Conservation (phyloP, 768 basidiomycete genomes). For the Punctularia strigosozonata region DNA sequence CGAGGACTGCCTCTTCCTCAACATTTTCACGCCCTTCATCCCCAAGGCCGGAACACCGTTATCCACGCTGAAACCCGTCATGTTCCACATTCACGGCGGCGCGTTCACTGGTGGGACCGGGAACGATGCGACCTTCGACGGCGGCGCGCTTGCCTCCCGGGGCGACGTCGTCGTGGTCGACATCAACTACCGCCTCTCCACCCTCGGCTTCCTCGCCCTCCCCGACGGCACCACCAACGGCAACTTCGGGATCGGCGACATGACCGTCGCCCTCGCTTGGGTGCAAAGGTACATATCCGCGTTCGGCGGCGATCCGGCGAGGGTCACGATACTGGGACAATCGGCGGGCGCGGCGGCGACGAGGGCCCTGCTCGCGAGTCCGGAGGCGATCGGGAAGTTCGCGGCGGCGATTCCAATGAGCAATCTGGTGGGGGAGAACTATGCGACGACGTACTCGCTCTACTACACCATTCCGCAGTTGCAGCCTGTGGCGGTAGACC, state of each 20-base stretch:
- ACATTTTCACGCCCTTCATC: slow-evolving; percentile 46
- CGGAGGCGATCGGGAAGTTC: slow-evolving; percentile 21
- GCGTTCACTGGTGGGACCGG: slow-evolving; percentile 30
- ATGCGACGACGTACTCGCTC: slow-evolving; percentile 34
- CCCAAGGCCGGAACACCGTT: no score
- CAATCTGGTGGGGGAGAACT: slow-evolving; percentile 37
- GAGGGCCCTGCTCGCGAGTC: slow-evolving; percentile 16
- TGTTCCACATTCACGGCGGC: slow-evolving; percentile 42
- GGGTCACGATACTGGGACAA: slow-evolving; percentile 44
- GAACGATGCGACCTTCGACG: slow-evolving; percentile 28
- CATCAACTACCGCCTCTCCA: slow-evolving; percentile 52
- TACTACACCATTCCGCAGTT: slow-evolving; percentile 35
- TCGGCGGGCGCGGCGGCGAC: slow-evolving; percentile 40
- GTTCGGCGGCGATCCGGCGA: slow-evolving; percentile 27
- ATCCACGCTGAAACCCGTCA: slow-evolving; percentile 27
- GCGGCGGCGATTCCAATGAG: slow-evolving; percentile 24
- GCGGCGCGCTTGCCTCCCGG: slow-evolving; percentile 31
- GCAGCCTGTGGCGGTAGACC: slow-evolving; percentile 20
- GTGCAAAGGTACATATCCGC: slow-evolving; percentile 23
- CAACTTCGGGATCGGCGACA: slow-evolving; percentile 46
- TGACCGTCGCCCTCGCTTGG: slow-evolving; percentile 29
- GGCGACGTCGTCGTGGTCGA: slow-evolving; percentile 50
- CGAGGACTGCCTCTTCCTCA: slow-evolving; percentile 59
- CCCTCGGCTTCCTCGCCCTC: slow-evolving; percentile 49
- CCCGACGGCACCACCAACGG: slow-evolving; percentile 32